Conservation (phyloP, 176 grass and related monocot species). For the maize (Zea mays) region DNA sequence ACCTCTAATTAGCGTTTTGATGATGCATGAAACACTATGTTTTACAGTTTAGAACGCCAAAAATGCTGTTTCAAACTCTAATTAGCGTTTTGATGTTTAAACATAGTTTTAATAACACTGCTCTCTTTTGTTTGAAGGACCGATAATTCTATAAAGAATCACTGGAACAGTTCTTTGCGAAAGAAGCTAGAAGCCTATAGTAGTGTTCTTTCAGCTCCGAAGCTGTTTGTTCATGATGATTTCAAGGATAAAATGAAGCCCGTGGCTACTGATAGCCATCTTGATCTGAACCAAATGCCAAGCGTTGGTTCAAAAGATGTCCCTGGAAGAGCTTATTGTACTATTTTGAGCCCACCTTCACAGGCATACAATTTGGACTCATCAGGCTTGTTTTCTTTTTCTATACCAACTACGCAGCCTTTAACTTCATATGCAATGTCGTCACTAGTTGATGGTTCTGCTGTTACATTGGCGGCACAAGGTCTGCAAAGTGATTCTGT, state of each 20-base stretch:
- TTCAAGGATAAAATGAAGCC: slow-evolving; percentile 46
- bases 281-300: slow-evolving; percentile 44
- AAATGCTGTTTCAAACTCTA: no score
- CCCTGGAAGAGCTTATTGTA: slow-evolving; percentile 35
- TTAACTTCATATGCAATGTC: slow-evolving; percentile 33
- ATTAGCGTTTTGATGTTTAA: no score
- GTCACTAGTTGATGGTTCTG: slow-evolving; percentile 45
- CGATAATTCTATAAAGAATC: slow-evolving; percentile 99
- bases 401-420: slow-evolving; percentile 31
- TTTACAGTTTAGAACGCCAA: no score
- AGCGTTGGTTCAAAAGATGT: slow-evolving; percentile 36
- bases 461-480: slow-evolving; percentile 36
- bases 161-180: slow-evolving; percentile 98
- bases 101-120: no score
- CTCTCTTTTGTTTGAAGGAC: slow-evolving; percentile 62
- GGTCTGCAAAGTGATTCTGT: slow-evolving; percentile 43
- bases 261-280: slow-evolving; percentile 26
- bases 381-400: slow-evolving; percentile 42
- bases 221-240: slow-evolving; percentile 44
- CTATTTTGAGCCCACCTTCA: slow-evolving; percentile 34
- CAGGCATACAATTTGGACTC: slow-evolving; percentile 42
- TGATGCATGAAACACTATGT: no score
- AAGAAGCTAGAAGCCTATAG: slow-evolving; percentile 75
- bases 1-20: no score
- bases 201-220: slow-evolving; percentile 45